A percentile compares a stretch with the other conserved stretches of the same genome.
Conservation (phyloP, 192 early-diverging fungal genomes). For the Thamnidium elegans region DNA sequence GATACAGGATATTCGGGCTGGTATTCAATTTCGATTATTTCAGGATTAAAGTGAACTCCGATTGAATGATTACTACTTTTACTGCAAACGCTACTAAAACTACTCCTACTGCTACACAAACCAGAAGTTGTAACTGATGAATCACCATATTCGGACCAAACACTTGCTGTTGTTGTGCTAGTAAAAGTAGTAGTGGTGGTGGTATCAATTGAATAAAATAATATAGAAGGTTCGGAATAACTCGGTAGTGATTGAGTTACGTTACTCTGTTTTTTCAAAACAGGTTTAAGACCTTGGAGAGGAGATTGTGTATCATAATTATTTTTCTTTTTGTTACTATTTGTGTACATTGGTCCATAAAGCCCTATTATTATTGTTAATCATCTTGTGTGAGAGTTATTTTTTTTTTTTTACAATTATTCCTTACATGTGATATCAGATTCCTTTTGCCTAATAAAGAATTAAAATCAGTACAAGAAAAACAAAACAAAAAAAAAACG, state of each 20-base stretch:
- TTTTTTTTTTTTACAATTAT: no score
- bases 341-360: slow-evolving; percentile 23
- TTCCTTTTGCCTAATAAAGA: slow-evolving; percentile 38
- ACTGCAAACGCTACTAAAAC: not conserved
- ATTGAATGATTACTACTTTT: not conserved
- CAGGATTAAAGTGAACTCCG: slow-evolving; percentile 26
- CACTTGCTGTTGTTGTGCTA: not conserved
- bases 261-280: slow-evolving; percentile 19
- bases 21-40: slow-evolving; percentile 24
- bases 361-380: slow-evolving; percentile 16
- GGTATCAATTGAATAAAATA: no score
- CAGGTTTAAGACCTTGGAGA: slow-evolving; percentile 10
- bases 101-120: not conserved
- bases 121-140: not conserved
- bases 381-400: not conserved
- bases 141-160: not conserved
- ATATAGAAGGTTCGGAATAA: slow-evolving; percentile 2
- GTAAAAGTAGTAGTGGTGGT: no score
- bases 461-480: not conserved
- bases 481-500: not conserved
- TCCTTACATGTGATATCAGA: slow-evolving; percentile 44
- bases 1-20: slow-evolving; percentile 24
- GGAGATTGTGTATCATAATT: not conserved
- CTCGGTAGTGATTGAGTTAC: slow-evolving; percentile 12
- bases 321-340: not conserved